A percentile compares a stretch with the other conserved stretches of the same genome.
Conservation (phyloP, 331 rosid species). For the Malus hybrid region DNA sequence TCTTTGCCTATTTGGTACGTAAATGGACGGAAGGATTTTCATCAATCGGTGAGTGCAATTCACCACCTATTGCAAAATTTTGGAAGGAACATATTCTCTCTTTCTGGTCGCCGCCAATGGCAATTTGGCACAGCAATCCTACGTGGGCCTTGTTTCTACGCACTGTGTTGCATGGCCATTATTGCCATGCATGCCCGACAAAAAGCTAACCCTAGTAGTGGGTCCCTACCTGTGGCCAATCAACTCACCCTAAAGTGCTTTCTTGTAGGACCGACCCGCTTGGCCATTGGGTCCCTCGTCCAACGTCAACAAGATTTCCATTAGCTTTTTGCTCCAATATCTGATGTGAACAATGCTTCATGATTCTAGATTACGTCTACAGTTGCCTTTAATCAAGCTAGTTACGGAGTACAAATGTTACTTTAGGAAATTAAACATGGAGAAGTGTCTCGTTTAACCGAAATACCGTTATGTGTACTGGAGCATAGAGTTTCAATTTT, state of each 20-base stretch:
- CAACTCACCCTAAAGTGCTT: constrained; percentile 13
- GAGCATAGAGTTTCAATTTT: too few relatives aligned
- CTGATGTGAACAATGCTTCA: constrained; percentile 21
- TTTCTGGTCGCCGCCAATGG: constrained; percentile 14
- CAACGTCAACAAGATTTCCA: not conserved
- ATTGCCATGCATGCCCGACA: constrained; percentile 22
- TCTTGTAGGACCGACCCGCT: not conserved
- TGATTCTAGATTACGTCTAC: constrained; percentile 7
- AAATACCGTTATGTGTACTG: not conserved
- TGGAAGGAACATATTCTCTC: constrained; percentile 47
- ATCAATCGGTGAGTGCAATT: constrained; percentile 14
- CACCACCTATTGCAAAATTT: not conserved
- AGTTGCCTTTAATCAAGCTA: not conserved
- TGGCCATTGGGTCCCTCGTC: not conserved
- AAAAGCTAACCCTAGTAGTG: not conserved
- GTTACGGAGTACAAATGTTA: not conserved
- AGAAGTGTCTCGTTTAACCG: not conserved
- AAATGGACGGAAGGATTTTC: constrained; percentile 23
- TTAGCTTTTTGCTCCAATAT: not conserved
- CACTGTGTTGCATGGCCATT: not conserved
- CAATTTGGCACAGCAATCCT: constrained; percentile 1
- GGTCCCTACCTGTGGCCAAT: not conserved
- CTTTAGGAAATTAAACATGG: not conserved
- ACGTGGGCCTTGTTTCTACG: constrained; percentile 15
- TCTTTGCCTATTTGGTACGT: constrained; percentile 11